Percentiles rank a stretch among this genome's conserved stretches.
These are phyloP conservation scores for Casuarina glauca DNA, from an alignment of 306 rosid species.

Conservation along the genomic window DNA sequence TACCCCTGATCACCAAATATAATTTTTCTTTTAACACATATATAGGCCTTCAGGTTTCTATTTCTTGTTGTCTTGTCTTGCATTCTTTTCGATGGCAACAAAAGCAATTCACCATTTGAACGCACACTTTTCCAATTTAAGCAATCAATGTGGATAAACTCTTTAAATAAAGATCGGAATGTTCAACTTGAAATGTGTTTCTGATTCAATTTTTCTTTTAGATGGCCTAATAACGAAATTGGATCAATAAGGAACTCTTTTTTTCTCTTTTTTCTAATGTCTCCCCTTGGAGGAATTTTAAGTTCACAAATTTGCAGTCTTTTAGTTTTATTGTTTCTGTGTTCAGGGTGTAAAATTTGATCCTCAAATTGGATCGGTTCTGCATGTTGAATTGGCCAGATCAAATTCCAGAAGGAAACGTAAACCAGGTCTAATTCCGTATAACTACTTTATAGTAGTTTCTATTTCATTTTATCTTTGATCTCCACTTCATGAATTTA, in stretches of 20 bases:
- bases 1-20: not conserved
- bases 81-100: not conserved
- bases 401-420: conserved; percentile 96
- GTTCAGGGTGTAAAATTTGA: conserved; percentile 91
- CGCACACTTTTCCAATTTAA: not conserved
- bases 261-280: not conserved
- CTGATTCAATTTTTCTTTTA: conserved; percentile 16
- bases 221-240: not conserved
- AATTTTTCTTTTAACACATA: not conserved
- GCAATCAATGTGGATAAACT: not conserved
- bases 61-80: not conserved
- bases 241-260: not conserved
- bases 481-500: conserved; percentile 17
- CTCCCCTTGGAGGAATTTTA: not conserved
- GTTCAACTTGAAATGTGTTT: conserved; percentile 9
- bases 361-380: conserved; percentile 81
- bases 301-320: conserved; percentile 17
- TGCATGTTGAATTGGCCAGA: conserved; percentile 89
- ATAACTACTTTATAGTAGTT: not conserved
- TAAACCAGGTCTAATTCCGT: conserved; percentile 58
- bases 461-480: not conserved
- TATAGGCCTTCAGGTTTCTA: not conserved
- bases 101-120: not conserved
- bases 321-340: conserved; percentile 25
- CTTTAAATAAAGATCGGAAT: too few relatives aligned